Percentiles rank a stretch among this genome's conserved stretches.
Conservation (phyloP, 257 asterid species). For the Linderniella brevidens region DNA sequence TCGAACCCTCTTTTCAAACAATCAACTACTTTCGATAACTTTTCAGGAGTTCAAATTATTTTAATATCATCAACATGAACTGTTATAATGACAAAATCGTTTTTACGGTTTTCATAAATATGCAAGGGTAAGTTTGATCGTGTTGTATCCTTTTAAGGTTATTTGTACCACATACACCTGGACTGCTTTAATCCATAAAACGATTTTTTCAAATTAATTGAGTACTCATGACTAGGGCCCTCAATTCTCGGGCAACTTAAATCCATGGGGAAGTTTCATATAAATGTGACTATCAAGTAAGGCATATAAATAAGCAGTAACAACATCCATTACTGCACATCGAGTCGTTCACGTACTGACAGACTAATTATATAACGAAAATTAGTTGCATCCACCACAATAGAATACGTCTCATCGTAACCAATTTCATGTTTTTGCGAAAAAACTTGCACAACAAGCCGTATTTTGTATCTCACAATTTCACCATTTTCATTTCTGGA, state of each 20-base stretch:
- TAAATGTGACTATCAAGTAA: background rate
- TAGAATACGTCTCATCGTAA: background rate
- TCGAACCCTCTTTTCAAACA: background rate
- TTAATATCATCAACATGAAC: background rate
- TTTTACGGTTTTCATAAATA: background rate
- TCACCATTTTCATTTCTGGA: background rate
- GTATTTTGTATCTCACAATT: background rate
- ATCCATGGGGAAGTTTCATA: background rate
- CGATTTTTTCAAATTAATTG: background rate
- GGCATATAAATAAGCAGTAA: background rate
- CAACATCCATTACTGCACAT: background rate
- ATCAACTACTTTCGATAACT: background rate
- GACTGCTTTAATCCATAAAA: background rate
- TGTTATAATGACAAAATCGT: background rate
- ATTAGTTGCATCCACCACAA: background rate
- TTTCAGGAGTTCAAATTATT: background rate
- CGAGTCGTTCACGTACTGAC: background rate
- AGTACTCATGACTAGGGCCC: background rate
- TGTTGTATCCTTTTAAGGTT: background rate
- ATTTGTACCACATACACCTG: background rate
- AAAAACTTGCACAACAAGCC: background rate
- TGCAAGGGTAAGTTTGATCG: background rate
- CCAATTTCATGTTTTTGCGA: background rate
- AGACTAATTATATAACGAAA: background rate
- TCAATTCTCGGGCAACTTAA: background rate